A percentile compares a stretch with the other conserved stretches of the same genome.
These are phyloP conservation scores for Arabidopsis arenosa DNA, from an alignment of 345 rosid genomes.

Conservation along the genomic window DNA sequence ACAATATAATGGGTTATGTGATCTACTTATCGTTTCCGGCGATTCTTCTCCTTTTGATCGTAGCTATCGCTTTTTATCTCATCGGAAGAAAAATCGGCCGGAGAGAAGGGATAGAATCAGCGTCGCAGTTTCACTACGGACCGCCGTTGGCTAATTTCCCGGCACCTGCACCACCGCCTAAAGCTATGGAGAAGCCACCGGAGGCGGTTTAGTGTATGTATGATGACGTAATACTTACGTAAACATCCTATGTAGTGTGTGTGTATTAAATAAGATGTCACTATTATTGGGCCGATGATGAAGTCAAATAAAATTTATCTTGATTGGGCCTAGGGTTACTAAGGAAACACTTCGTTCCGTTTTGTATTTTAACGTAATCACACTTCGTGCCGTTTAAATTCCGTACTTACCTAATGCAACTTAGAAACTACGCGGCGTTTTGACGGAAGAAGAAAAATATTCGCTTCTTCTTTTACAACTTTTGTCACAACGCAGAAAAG, in stretches of 20 bases:
- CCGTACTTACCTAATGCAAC: not conserved
- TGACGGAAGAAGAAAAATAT: slow-evolving; percentile 15
- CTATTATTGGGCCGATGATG: slow-evolving; percentile 17
- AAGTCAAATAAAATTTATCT: not conserved
- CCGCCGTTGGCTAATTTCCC: slow-evolving; percentile 25
- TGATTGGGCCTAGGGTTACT: slow-evolving; percentile 7
- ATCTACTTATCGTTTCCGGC: slow-evolving; percentile 42
- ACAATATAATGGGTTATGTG: slow-evolving; percentile 43
- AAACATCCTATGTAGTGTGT: not conserved
- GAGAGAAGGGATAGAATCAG: slow-evolving; percentile 24
- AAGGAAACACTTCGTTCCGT: not conserved
- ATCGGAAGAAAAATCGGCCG: slow-evolving; percentile 38
- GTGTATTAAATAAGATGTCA: slow-evolving; percentile 6
- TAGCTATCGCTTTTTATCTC: slow-evolving; percentile 43
- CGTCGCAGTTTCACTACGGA: not conserved
- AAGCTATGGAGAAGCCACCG: slow-evolving; percentile 32
- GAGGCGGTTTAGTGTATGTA: not conserved
- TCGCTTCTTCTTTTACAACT: slow-evolving; percentile 28
- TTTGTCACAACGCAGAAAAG: slow-evolving; percentile 24
- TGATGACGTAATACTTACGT: slow-evolving; percentile 32
- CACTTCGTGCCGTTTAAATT: slow-evolving; percentile 17
- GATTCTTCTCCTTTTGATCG: slow-evolving; percentile 44
- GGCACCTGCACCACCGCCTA: slow-evolving; percentile 38
- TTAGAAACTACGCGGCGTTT: slow-evolving; percentile 30
- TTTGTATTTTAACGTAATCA: not conserved